These are phyloP conservation scores for Candida yuanshanica DNA, from an alignment of 805 yeast genomes.

Conservation along the genomic window DNA sequence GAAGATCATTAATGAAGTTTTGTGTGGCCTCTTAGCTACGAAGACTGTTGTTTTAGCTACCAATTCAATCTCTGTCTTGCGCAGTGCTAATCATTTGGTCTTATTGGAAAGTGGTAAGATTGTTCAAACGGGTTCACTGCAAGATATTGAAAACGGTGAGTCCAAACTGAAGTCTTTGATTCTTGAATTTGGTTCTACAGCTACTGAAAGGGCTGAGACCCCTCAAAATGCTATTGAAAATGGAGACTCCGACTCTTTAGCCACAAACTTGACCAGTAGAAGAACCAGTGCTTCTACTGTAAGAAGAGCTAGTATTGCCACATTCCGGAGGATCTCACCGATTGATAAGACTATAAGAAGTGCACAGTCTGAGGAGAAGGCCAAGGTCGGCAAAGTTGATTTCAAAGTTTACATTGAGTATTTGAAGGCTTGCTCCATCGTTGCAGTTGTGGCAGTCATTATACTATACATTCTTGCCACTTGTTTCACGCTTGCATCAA, in stretches of 20 bases:
- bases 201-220: not conserved
- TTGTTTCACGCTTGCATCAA: constrained; percentile 36
- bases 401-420: constrained; percentile 47
- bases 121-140: constrained; percentile 59
- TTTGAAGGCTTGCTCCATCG: constrained; percentile 51
- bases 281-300: constrained; percentile 14
- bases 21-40: constrained; percentile 75
- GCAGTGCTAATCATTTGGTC: constrained; percentile 64
- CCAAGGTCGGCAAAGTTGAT: constrained; percentile 57
- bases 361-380: constrained; percentile 44
- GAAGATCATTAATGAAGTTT: constrained; percentile 74
- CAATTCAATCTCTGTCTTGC: constrained; percentile 75
- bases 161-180: constrained; percentile 51
- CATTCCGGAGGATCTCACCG: constrained; percentile 41
- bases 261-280: constrained; percentile 1
- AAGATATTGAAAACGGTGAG: constrained; percentile 40
- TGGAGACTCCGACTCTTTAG: constrained; percentile 9
- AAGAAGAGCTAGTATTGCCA: constrained; percentile 61
- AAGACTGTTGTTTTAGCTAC: constrained; percentile 82
- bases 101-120: constrained; percentile 67
- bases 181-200: constrained; percentile 52
- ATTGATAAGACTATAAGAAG: constrained; percentile 30
- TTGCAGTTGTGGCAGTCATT: constrained; percentile 41
- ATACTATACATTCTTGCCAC: constrained; percentile 30
- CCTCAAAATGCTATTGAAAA: constrained; percentile 25